A percentile compares a stretch with the other conserved stretches of the same genome.
Conservation (phyloP, 2,329 filamentous ascomycete species). For the Penicillium olsonii region DNA sequence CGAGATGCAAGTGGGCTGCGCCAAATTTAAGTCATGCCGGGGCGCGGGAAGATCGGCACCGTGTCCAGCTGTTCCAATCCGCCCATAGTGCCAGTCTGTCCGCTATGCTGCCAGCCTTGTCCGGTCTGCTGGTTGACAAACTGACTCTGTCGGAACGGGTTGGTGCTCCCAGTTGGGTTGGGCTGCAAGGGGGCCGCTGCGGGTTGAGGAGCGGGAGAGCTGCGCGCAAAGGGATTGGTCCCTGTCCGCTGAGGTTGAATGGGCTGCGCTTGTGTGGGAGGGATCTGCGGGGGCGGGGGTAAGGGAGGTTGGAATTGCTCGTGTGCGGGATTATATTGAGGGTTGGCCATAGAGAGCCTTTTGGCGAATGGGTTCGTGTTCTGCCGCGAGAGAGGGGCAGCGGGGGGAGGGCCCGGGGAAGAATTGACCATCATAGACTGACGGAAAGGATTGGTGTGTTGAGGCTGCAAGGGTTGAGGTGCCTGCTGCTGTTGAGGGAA, state of each 20-base stretch:
- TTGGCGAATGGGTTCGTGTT: constrained; percentile 89
- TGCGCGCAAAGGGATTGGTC: constrained; percentile 71
- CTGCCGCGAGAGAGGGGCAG: constrained; percentile 57
- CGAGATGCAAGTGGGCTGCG: background rate
- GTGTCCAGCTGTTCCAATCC: constrained; percentile 73
- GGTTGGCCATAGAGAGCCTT: constrained; percentile 41
- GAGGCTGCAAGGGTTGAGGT: constrained; percentile 41
- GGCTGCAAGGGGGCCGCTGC: constrained; percentile 59
- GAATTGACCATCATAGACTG: constrained; percentile 72
- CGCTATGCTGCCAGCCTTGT: constrained; percentile 79
- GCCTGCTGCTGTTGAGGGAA: constrained; percentile 46
- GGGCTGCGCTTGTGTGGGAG: constrained; percentile 38
- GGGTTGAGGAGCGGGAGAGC: constrained; percentile 40
- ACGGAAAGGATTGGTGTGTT: constrained; percentile 85
- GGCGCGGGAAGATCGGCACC: constrained; percentile 81
- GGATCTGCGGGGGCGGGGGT: constrained; percentile 37
- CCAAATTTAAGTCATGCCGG: constrained; percentile 50
- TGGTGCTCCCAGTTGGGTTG: constrained; percentile 84
- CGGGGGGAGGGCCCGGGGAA: constrained; percentile 54
- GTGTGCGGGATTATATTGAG: constrained; percentile 28
- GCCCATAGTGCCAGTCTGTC: constrained; percentile 75
- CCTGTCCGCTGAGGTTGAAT: constrained; percentile 64
- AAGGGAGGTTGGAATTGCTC: constrained; percentile 23
- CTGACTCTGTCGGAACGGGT: constrained; percentile 88
- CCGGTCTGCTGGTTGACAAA: constrained; percentile 90